Base-by-base conservation (phyloP, 31 red algal species). In the Endocladia muricata region DNA sequence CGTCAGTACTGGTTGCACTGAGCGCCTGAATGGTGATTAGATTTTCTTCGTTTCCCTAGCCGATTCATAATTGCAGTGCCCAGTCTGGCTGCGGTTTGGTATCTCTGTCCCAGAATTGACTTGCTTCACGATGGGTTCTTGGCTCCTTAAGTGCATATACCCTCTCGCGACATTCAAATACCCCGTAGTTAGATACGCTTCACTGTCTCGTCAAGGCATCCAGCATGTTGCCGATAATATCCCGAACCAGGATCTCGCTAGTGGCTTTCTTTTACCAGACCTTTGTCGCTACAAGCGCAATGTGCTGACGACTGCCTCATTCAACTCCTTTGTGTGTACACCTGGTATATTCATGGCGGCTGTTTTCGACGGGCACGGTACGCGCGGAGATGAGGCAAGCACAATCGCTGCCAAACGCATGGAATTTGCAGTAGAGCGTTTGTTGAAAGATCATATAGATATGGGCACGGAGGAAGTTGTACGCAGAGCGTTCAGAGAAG, bases 351-450 rank as follows among this genome's bases (percentile, higher is more conserved):
- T 76, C 41, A 61, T 65, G 36, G 58, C 76, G 5, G 82, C 71
- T 32, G 82, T 85, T 5, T 85, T 85, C 42, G 82, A 85, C n/a
- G 82, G 82, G 1, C 82, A 85, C 33, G 82, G 82, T n/a, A 44
- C 70, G 22, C 15, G 44, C 13, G 82, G 82, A 2, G 57, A 76
- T 34, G 48, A 66, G 21, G 82, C 82, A 41, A 85, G 82, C 41
- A 49, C 36, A 2, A 13, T 85, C 8, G 81, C 81, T 19, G 41
- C 64, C 2, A 58, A 85, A 49, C 32, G 70, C 7, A 76, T 76
- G 71, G 22, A 57, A n/a, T 71, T 62, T 28, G 60, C 60, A 15
- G 34, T 84, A 31, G 51, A 52, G 41, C 70, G 82, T 32, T 41
- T 76, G n/a, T 51, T 74, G 25, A 66, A 40, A 4, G 41, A 75